Evolutionary conservation across 2,329 filamentous ascomycete genomes (phyloP).

Genomic region (Trichoderma sp.): DNA sequence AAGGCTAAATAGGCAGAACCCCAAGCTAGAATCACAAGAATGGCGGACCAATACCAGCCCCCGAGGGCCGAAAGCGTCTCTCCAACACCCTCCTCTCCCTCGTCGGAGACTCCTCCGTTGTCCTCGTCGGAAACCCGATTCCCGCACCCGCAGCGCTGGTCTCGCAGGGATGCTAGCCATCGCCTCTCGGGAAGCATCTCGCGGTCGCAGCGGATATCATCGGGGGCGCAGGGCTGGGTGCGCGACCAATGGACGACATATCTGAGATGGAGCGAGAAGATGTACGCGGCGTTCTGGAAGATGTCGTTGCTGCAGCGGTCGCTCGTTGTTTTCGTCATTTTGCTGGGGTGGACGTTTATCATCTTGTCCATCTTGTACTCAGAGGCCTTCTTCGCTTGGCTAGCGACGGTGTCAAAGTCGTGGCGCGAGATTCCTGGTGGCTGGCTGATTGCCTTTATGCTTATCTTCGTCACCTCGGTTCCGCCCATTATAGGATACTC

Average conservation of each 20-base stretch:
- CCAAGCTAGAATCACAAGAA: not conserved
- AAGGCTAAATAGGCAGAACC: not conserved
- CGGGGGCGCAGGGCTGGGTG: constrained; percentile 33
- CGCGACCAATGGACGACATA: constrained; percentile 37
- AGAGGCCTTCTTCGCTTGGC: constrained; percentile 71
- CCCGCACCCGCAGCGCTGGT: constrained; percentile 18
- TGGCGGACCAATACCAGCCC: not conserved
- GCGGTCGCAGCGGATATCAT: constrained; percentile 15
- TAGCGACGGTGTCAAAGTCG: constrained; percentile 69
- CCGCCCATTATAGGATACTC: constrained; percentile 87
- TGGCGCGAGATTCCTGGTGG: constrained; percentile 75
- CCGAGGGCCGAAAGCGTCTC: not conserved
- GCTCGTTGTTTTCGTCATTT: constrained; percentile 50
- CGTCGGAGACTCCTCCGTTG: constrained; percentile 12
- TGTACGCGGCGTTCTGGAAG: constrained; percentile 50
- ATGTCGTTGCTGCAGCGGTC: constrained; percentile 62
- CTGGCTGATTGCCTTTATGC: constrained; percentile 71
- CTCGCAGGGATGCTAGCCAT: constrained; percentile 24
- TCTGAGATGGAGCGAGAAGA: constrained; percentile 42
- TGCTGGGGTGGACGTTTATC: constrained; percentile 51
- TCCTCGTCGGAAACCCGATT: constrained; percentile 26
- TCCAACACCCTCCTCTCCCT: constrained; percentile 6
- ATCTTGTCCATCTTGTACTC: constrained; percentile 76
- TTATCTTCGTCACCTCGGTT: constrained; percentile 76
- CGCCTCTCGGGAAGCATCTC: constrained; percentile 40